Evolutionary conservation across 2,329 filamentous ascomycete genomes (phyloP).

Genomic region (Talaromyces sp.): DNA sequence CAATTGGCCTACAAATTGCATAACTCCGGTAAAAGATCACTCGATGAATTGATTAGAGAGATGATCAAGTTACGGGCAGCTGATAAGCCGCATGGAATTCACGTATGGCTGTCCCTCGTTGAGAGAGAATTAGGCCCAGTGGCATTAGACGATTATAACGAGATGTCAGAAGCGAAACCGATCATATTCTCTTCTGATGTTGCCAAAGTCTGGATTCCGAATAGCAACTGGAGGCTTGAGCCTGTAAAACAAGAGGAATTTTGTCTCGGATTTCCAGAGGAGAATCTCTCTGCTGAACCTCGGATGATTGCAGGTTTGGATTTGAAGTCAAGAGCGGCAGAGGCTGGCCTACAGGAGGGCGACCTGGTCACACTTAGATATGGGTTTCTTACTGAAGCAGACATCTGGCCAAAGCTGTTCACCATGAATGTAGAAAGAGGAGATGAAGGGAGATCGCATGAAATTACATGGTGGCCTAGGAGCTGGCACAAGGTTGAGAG

Average conservation of each 20-base stretch:
- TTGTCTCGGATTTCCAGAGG: not conserved
- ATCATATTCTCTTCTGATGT: not conserved
- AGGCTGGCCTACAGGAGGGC: slow-evolving; percentile 4
- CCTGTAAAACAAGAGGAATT: not conserved
- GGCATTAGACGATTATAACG: slow-evolving; percentile 5
- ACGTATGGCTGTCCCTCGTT: slow-evolving; percentile 4
- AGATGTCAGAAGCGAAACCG: slow-evolving; percentile 3
- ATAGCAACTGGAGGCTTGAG: slow-evolving; percentile 7
- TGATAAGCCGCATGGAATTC: slow-evolving; percentile 1
- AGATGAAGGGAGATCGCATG: not conserved
- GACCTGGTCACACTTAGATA: not conserved
- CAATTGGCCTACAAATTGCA: slow-evolving; percentile 1
- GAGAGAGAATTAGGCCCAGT: not conserved
- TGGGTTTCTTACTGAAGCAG: slow-evolving; percentile 7
- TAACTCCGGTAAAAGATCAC: not conserved
- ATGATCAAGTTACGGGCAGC: not conserved
- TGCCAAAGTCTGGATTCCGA: slow-evolving; percentile 2
- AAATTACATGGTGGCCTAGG: slow-evolving; percentile 11
- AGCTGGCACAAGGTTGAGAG: slow-evolving; percentile 6
- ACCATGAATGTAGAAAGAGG: slow-evolving; percentile 6
- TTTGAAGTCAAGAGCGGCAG: not conserved
- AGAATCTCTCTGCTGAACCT: slow-evolving; percentile 3
- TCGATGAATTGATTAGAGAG: slow-evolving; percentile 1
- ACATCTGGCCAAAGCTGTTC: not conserved
- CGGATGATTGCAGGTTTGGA: not conserved